Conservation (phyloP, 2,329 filamentous ascomycete species). For the Nemania sp. region DNA sequence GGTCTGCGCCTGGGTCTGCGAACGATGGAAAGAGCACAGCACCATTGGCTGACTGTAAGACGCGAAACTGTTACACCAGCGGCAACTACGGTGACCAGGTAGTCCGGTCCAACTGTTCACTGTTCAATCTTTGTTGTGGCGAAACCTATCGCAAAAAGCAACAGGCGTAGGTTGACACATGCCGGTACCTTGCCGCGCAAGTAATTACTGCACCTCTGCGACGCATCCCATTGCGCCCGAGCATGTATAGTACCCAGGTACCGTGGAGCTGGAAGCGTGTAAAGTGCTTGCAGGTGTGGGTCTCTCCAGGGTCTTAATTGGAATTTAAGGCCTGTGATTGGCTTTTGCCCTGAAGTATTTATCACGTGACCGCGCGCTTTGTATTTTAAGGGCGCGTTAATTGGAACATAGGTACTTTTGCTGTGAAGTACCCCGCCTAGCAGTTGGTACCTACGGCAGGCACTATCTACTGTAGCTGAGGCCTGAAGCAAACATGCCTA, state of each 20-base stretch:
- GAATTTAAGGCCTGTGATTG: constrained; percentile 21
- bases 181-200: neutral
- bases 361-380: constrained; percentile 40
- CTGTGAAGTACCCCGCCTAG: constrained; percentile 18
- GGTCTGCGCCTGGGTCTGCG: too few species aligned
- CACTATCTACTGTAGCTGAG: neutral
- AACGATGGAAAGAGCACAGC: too few species aligned
- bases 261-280: constrained; percentile 14
- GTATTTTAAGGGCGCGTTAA: constrained; percentile 26
- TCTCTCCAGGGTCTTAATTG: constrained; percentile 26
- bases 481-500: neutral
- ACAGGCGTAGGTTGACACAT: neutral
- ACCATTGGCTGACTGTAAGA: too few species aligned
- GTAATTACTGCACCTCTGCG: neutral
- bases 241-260: neutral
- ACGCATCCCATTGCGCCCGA: neutral
- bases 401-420: constrained; percentile 5
- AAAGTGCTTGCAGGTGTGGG: constrained; percentile 36
- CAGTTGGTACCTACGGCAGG: neutral
- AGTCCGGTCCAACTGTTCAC: neutral
- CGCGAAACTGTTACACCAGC: too few species aligned
- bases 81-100: too few species aligned
- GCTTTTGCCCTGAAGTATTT: neutral
- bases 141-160: constrained; percentile 20
- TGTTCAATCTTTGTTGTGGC: constrained; percentile 22